phyloP scores from a whole-genome alignment of 768 basidiomycete genomes.

The Mycena filopes region DNA sequence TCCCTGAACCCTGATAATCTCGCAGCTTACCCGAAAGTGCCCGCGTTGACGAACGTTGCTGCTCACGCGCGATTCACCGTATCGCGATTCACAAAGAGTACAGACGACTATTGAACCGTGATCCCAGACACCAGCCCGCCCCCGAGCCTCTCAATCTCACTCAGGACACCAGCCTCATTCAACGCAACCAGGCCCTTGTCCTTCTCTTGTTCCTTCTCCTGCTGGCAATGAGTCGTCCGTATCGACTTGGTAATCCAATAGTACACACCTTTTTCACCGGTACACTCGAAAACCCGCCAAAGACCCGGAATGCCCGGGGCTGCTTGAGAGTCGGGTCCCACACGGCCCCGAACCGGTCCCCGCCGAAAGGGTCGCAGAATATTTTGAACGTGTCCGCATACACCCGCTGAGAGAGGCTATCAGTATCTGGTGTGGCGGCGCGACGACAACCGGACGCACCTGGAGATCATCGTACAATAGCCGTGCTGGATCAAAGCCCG shows the following conservation, averaged over 20 bases:
- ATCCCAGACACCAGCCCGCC: slow-evolving; percentile 69
- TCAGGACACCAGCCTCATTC: slow-evolving; percentile 73
- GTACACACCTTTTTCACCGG: slow-evolving; percentile 58
- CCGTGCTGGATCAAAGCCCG: slow-evolving; percentile 85
- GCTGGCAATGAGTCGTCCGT: slow-evolving; percentile 3
- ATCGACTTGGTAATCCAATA: not conserved
- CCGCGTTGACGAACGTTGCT: slow-evolving; percentile 18
- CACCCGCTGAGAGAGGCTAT: slow-evolving; percentile 55
- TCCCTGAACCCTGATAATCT: too few species aligned
- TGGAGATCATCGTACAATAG: slow-evolving; percentile 77
- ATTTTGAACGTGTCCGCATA: slow-evolving; percentile 83
- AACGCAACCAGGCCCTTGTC: slow-evolving; percentile 71
- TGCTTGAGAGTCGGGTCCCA: slow-evolving; percentile 83
- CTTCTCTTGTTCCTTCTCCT: slow-evolving; percentile 57
- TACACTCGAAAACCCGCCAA: slow-evolving; percentile 81
- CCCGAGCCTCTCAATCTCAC: slow-evolving; percentile 84
- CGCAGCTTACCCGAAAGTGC: slow-evolving; percentile 16
- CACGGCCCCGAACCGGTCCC: slow-evolving; percentile 80
- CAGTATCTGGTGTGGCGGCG: slow-evolving; percentile 16
- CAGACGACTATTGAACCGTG: slow-evolving; percentile 44
- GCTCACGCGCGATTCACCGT: too few species aligned
- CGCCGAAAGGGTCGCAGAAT: slow-evolving; percentile 88
- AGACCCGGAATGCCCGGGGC: slow-evolving; percentile 78
- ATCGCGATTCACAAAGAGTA: too few species aligned
- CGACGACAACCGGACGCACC: slow-evolving; percentile 50